Conservation (phyloP, 2,329 filamentous ascomycete genomes). For the Apiospora kogelbergensis region DNA sequence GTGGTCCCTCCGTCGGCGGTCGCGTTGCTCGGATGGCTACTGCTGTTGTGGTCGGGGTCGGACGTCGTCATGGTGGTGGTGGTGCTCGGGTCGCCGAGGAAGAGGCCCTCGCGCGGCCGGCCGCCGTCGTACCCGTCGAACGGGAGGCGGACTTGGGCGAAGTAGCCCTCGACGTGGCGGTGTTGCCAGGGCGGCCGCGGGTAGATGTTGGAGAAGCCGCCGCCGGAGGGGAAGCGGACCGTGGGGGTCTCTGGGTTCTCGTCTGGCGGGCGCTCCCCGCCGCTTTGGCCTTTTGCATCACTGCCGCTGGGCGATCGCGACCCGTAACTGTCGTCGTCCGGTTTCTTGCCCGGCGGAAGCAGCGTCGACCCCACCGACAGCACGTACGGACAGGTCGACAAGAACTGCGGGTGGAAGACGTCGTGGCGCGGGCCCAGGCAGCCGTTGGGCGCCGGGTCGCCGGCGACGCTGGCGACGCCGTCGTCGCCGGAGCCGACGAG, state of each 20-base stretch:
- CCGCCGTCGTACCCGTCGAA: constrained; percentile 32
- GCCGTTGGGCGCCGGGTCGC: constrained; percentile 28
- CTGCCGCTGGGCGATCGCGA: too few relatives aligned
- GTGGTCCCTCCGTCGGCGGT: neutral
- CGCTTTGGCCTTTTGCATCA: neutral
- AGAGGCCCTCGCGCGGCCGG: neutral
- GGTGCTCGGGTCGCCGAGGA: neutral
- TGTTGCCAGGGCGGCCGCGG: constrained; percentile 29
- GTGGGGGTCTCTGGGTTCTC: constrained; percentile 10
- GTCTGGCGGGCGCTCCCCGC: constrained; percentile 10
- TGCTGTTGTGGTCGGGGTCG: accelerated
- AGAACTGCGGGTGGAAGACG: constrained; percentile 50
- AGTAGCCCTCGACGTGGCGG: constrained; percentile 24
- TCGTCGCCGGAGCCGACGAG: constrained; percentile 49
- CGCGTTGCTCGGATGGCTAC: neutral
- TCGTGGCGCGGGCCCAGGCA: constrained; percentile 37
- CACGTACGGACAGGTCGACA: constrained; percentile 49
- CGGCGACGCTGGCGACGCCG: constrained; percentile 40
- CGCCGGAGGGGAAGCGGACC: constrained; percentile 27
- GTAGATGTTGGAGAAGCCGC: constrained; percentile 36
- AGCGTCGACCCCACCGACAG: constrained; percentile 42
- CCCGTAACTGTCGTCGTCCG: neutral
- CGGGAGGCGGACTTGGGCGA: constrained; percentile 23
- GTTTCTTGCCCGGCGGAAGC: constrained; percentile 16
- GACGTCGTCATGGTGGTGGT: neutral